Evolutionary conservation across 2,329 filamentous ascomycete species (phyloP), one percentile per base, ranked within the genome.

Genomic region (Periconia digitata): DNA sequence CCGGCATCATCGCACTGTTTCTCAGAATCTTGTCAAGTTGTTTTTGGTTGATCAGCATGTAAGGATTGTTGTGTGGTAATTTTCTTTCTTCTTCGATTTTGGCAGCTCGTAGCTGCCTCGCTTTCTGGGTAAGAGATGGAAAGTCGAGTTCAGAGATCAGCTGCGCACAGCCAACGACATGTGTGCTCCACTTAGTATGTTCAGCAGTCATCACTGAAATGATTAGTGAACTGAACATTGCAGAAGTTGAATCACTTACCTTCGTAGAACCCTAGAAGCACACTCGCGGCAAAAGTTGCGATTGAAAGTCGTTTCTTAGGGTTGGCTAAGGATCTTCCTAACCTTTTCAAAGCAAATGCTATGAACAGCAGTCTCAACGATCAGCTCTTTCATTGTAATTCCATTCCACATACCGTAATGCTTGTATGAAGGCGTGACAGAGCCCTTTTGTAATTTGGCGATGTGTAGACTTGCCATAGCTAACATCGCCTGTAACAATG

Each of bases 111-210:
- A 87, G 75, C 0, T 81, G 78, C 51, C 92, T 81, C 49, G 90
- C 85, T 46, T 85, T 80, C 47, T 82, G 82, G 0, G 88, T 89
- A 76, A 92, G 86, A 1, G 83, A 79, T 8, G 80, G 79, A 51
- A 91, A 89, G 42, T 94, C 87, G 36, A 95, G 87, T 65, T 97
- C 92, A 44, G 83, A 82, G 21, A 97, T 79, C 23, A 97, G 79
- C 54, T 92, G 87, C 35, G 87, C 85, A 8, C 90, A 89, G 12
- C 94, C 94, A 40, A 89, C 84, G 32, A 97, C 77, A 72, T 97
- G 94, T 53, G 89, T 92, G 63, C 89, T 94, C 94, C 94, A 99
- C 69, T 96, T 96, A 46, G 87, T 85, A 62, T 97, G 92, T 58
- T 99, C 92, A 18, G 91, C 92, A 29, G 87, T 88, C 85, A 92